These are phyloP conservation scores for Candida krabiensis DNA, from an alignment of 805 yeast genomes.

Conservation along the genomic window DNA sequence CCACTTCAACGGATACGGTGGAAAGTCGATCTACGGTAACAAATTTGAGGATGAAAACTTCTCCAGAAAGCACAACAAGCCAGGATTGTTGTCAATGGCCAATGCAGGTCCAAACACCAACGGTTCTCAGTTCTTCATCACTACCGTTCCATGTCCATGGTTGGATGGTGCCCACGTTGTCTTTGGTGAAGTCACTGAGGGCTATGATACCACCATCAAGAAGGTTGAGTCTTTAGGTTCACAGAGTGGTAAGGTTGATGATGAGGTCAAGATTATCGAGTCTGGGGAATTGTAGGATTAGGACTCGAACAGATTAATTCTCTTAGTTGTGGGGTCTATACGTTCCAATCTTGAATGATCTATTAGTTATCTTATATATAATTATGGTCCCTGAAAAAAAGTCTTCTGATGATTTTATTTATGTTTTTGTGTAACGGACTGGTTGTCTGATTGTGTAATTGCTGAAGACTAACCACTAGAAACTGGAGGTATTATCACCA, in stretches of 20 bases:
- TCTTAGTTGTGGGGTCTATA: too few relatives aligned
- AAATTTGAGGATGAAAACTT: slow-evolving; percentile 81
- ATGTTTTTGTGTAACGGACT: too few relatives aligned
- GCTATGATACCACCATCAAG: slow-evolving; percentile 80
- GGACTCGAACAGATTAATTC: too few relatives aligned
- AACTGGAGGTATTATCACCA: slow-evolving; percentile 34
- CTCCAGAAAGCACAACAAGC: slow-evolving; percentile 70
- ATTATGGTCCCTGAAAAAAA: too few relatives aligned
- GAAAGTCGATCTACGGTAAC: slow-evolving; percentile 80
- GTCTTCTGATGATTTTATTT: too few relatives aligned
- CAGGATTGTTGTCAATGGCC: slow-evolving; percentile 89
- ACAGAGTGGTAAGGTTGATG: slow-evolving; percentile 45
- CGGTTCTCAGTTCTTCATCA: slow-evolving; percentile 96
- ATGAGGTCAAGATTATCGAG: slow-evolving; percentile 51
- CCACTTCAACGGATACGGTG: slow-evolving; percentile 86
- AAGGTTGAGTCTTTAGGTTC: slow-evolving; percentile 70
- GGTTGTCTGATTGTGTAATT: too few relatives aligned
- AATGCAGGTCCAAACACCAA: slow-evolving; percentile 98
- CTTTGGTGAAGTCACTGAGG: slow-evolving; percentile 88
- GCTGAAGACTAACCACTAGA: slow-evolving; percentile 33
- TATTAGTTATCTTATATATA: too few relatives aligned
- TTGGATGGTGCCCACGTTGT: slow-evolving; percentile 94
- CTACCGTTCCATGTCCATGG: slow-evolving; percentile 86
- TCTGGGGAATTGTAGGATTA: slow-evolving; percentile 53
- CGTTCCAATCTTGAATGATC: too few relatives aligned